These are phyloP conservation scores for Acacia pycnantha DNA, from an alignment of 331 rosid genomes.

Conservation along the genomic window DNA sequence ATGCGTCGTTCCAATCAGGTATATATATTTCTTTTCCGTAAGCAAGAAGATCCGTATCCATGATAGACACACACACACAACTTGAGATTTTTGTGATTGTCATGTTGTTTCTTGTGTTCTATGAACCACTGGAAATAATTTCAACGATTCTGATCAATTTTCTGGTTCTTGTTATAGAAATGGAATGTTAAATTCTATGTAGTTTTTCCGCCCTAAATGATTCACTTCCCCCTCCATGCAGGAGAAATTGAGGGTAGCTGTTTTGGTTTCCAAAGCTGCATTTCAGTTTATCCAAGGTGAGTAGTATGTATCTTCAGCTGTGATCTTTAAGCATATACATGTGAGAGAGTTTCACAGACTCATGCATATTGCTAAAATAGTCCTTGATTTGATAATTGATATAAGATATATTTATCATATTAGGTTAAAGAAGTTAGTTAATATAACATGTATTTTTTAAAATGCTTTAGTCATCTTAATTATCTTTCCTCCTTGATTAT, in stretches of 20 bases:
- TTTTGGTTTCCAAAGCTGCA: slow-evolving; percentile 95
- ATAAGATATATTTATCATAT: too few species aligned
- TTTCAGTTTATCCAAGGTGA: slow-evolving; percentile 84
- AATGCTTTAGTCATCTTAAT: too few species aligned
- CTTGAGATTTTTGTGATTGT: background rate
- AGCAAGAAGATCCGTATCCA: background rate
- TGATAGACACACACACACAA: background rate
- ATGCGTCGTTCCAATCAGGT: slow-evolving; percentile 83
- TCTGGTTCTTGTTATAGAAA: background rate
- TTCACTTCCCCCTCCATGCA: slow-evolving; percentile 33
- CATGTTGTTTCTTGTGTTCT: background rate
- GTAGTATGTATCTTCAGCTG: slow-evolving; percentile 23
- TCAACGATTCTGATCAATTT: background rate
- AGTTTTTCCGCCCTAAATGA: slow-evolving; percentile 15
- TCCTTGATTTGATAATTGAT: too few species aligned
- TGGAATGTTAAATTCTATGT: background rate
- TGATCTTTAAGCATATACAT: background rate
- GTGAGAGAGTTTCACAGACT: background rate
- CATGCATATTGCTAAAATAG: background rate
- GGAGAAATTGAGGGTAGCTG: slow-evolving; percentile 92
- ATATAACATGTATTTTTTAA: too few species aligned
- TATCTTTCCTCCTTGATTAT: too few species aligned
- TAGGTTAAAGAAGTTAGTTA: too few species aligned
- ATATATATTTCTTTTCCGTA: slow-evolving; percentile 39
- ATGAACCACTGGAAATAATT: background rate